These are phyloP conservation scores for Penicillium nordicum DNA, from an alignment of 2,329 filamentous ascomycete genomes.

Conservation along the genomic window DNA sequence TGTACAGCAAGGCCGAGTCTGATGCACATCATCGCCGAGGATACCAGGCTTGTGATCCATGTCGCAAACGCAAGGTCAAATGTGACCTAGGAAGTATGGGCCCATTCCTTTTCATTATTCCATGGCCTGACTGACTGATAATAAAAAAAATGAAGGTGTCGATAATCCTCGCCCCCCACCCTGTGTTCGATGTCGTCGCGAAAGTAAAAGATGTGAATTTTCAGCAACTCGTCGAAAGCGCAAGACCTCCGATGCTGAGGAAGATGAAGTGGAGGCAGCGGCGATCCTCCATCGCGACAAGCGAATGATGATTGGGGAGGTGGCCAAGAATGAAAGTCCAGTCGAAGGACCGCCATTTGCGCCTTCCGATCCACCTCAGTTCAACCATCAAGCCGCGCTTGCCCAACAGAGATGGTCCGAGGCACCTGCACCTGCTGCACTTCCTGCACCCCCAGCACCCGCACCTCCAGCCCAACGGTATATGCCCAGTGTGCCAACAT, in stretches of 20 bases:
- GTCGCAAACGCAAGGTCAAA: slow-evolving; percentile 49
- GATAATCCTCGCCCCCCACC: slow-evolving; percentile 93
- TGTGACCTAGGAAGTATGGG: slow-evolving; percentile 47
- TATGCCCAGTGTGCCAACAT: slow-evolving; percentile 22
- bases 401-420: slow-evolving; percentile 33
- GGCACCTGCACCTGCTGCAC: slow-evolving; percentile 13
- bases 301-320: slow-evolving; percentile 53
- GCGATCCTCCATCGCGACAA: slow-evolving; percentile 43
- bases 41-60: slow-evolving; percentile 50
- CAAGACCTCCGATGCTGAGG: slow-evolving; percentile 58
- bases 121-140: slow-evolving; percentile 17
- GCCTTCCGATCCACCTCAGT: slow-evolving; percentile 24
- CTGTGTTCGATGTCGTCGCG: slow-evolving; percentile 86
- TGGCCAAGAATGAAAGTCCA: slow-evolving; percentile 27
- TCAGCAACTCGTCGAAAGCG: slow-evolving; percentile 90
- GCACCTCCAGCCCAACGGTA: slow-evolving; percentile 26
- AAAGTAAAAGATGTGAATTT: slow-evolving; percentile 97
- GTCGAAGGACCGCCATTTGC: slow-evolving; percentile 28
- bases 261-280: slow-evolving; percentile 41
- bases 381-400: slow-evolving; percentile 24
- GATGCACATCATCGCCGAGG: slow-evolving; percentile 44
- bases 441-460: slow-evolving; percentile 16
- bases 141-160: slow-evolving; percentile 50
- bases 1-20: slow-evolving; percentile 31
- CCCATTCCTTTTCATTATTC: slow-evolving; percentile 10